Evolutionary conservation across 1,284 basidiomycete genomes (phyloP), one percentile per base, ranked within the genome.

Genomic region (Thecaphora thlaspeos): DNA sequence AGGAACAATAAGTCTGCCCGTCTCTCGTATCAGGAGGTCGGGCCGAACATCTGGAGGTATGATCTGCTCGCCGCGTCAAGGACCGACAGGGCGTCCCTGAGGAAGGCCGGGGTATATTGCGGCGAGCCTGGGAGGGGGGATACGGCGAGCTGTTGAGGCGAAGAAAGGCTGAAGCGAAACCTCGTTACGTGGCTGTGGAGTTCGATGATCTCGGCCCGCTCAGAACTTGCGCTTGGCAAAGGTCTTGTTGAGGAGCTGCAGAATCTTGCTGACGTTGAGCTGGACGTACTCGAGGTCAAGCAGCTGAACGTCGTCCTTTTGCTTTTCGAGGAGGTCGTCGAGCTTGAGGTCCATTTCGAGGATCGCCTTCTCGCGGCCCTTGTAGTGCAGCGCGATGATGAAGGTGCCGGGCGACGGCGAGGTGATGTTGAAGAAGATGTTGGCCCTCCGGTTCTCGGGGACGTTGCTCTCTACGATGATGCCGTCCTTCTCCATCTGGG

Each of bases 331-430:
- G 65, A 98, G 80, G 81, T 98, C 95, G 80, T 98, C 95, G 74
- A 98, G 95, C 82, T 97, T 98, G 58, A 98, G 84, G 80, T 98
- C 95, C 93, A 98, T 98, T 83, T 99, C 95, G 42, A 98, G 83
- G 70, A 99, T 97, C 18, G 95, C 92, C 82, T 96, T 96, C 75
- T 97, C 93, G n/a, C 95, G 85, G 11, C 93, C 93, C 80, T 96
- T 96, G 83, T 97, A 98, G 80, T 97, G 93, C 48, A 99, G 82
- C 9, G 94, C 93, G 68, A 99, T 98, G 78, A 98, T 91, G 79
- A 97, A 99, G 11, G 95, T 96, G 39, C 95, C 95, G 0, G 95
- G 95, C 8, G 90, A 90, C 1, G 95, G 95, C 23, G 93, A 96
- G 22, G 88, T 91, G 79, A 98, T 91, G 77, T 94, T 95, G 85